Base-by-base conservation (phyloP, 345 rosid genomes). In the Odontarrhena argentea region DNA sequence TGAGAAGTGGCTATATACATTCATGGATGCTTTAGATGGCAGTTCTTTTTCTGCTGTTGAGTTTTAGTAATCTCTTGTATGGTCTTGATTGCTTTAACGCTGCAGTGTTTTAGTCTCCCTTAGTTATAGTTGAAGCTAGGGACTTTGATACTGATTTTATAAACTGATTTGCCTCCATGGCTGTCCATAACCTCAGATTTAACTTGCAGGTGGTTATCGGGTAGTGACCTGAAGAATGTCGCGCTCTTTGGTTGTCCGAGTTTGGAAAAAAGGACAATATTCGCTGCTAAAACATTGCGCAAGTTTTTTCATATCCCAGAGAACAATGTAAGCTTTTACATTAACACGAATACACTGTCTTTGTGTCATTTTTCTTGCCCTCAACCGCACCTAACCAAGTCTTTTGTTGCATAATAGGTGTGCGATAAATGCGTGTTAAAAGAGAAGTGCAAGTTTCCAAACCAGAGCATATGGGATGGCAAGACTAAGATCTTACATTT, bases 241-340 rank as follows among this genome's bases (percentile, higher is more conserved):
- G 92, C 80, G 15, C 70, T 78, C 15, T 80, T 84, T 62, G 98
- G 98, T 61, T 92, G 98, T 69, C 95, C 92, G 40, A 77, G 86
- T 59, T 72, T 81, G 49, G 59, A 73, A 0, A 89, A 55, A 67
- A 81, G 75, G 57, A 52, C 28, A 24, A 71, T 86, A 55, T 82
- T 81, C 55, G 75, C 91, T 70, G 96, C 96, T 34, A 92, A 92
- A 76, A 78, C 80, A 56, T 45, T 92, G 77, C 95, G 98, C 36
- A 63, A 43, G 34, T 84, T 75, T 76, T 87, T 89, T 46, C 53
- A 76, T 36, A 84, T 92, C 64, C 78, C 76, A 67, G 98, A 92
- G 76, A 67, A 84, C 60, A 80, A 61, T 56, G 96, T 92, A 82
- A 82, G 90, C 37, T 22, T 30, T 37, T 30, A 3, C 9, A 45